These are phyloP conservation scores for Kwoniella dejecticola DNA, from an alignment of 768 basidiomycete species.

Conservation along the genomic window DNA sequence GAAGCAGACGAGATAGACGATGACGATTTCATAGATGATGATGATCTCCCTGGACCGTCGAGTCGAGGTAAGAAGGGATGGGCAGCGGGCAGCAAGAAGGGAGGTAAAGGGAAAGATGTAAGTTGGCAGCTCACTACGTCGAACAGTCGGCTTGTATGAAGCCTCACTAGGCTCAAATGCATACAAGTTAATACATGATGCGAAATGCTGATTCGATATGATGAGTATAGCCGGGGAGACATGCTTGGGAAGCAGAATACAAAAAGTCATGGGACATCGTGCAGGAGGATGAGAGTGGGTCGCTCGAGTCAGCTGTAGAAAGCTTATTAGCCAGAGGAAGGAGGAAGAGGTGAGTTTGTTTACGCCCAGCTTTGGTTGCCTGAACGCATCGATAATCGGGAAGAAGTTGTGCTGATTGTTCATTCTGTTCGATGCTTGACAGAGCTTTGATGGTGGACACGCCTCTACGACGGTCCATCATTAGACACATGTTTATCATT, in stretches of 20 bases:
- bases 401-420: neutral
- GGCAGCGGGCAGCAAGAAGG: constrained; percentile 12
- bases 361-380: neutral
- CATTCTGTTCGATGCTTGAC: neutral
- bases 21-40: constrained; percentile 33
- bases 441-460: constrained; percentile 57
- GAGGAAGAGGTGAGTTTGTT: constrained; percentile 68
- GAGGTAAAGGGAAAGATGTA: constrained; percentile 32
- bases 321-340: constrained; percentile 83
- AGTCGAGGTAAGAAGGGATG: constrained; percentile 14
- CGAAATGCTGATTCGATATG: neutral
- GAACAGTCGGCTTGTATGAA: too few relatives aligned
- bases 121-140: neutral
- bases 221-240: constrained; percentile 53
- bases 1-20: constrained; percentile 27
- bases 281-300: constrained; percentile 91
- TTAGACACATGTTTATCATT: constrained; percentile 89
- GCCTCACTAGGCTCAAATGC: too few relatives aligned
- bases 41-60: constrained; percentile 39
- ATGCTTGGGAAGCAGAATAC: constrained; percentile 96
- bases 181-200: neutral
- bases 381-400: too few relatives aligned
- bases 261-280: constrained; percentile 95
- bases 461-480: constrained; percentile 90
- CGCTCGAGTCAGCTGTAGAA: constrained; percentile 84